Evolutionary conservation across 2,329 filamentous ascomycete genomes (phyloP).

Genomic region (Botrytis hyacinthi): DNA sequence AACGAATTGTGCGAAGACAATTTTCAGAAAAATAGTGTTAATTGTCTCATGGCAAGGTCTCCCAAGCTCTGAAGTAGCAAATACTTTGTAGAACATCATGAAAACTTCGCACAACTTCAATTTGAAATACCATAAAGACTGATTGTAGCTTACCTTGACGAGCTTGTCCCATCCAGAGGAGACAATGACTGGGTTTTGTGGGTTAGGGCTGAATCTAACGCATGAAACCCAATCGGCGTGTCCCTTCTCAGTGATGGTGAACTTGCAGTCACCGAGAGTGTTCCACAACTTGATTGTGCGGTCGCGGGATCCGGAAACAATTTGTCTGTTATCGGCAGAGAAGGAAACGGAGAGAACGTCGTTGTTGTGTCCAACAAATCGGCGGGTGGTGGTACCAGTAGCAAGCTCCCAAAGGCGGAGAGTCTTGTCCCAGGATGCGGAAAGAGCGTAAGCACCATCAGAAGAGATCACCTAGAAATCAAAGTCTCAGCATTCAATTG

Average conservation of each 20-base stretch:
- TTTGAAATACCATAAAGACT: constrained; percentile 24
- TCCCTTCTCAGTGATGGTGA: constrained; percentile 99
- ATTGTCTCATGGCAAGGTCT: constrained; percentile 92
- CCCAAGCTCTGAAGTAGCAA: constrained; percentile 99
- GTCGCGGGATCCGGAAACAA: constrained; percentile 98
- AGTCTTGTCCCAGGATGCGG: constrained; percentile 99
- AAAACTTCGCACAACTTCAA: constrained; percentile 42
- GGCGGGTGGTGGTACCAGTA: constrained; percentile 93
- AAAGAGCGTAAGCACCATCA: constrained; percentile 98
- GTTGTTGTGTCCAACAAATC: constrained; percentile 99
- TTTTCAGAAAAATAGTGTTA: constrained; percentile 86
- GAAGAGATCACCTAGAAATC: constrained; percentile 87
- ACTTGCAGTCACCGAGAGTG: constrained; percentile 99
- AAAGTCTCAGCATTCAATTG: constrained; percentile 41
- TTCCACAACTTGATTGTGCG: constrained; percentile 99
- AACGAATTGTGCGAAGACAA: constrained; percentile 28
- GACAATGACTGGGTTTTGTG: constrained; percentile 99
- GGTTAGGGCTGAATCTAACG: constrained; percentile 99
- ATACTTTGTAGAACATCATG: constrained; percentile 99
- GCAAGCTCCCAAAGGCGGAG: constrained; percentile 99
- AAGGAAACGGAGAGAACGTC: constrained; percentile 99
- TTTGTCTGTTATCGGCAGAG: constrained; percentile 99
- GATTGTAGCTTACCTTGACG: constrained; percentile 80
- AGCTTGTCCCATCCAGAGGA: constrained; percentile 99
- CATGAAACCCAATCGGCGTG: constrained; percentile 99